A percentile compares a stretch with the other conserved stretches of the same genome.
These are phyloP conservation scores for Xylariaceae sp. DNA, from an alignment of 2,329 filamentous ascomycete species.

Conservation along the genomic window DNA sequence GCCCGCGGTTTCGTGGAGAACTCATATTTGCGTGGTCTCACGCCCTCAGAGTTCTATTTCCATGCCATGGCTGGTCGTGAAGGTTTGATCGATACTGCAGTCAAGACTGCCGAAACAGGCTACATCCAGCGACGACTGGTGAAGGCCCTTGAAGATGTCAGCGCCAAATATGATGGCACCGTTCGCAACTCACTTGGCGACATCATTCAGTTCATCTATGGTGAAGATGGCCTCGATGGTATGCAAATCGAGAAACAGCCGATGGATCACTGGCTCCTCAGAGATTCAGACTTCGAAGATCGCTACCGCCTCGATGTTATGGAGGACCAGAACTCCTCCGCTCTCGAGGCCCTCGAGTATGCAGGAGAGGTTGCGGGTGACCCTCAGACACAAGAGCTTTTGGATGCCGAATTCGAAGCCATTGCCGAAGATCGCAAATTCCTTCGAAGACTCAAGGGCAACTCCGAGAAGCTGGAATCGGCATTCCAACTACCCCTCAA, in stretches of 20 bases:
- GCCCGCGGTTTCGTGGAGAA: constrained; percentile 98
- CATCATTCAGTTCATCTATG: constrained; percentile 94
- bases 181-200: constrained; percentile 95
- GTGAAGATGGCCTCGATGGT: constrained; percentile 93
- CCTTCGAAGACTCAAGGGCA: constrained; percentile 60
- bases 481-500: constrained; percentile 90
- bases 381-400: constrained; percentile 72
- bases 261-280: constrained; percentile 78
- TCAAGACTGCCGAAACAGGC: constrained; percentile 98
- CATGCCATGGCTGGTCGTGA: constrained; percentile 99
- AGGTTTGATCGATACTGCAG: constrained; percentile 97
- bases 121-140: constrained; percentile 98
- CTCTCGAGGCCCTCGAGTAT: constrained; percentile 73
- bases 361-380: constrained; percentile 82
- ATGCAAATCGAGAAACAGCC: constrained; percentile 89
- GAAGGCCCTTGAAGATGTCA: constrained; percentile 95
- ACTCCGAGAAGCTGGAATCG: constrained; percentile 65
- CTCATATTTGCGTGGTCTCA: constrained; percentile 92
- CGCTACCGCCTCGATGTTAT: constrained; percentile 85
- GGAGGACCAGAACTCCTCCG: constrained; percentile 48
- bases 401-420: constrained; percentile 83
- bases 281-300: constrained; percentile 67
- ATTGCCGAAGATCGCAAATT: constrained; percentile 66
- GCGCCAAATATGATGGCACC: constrained; percentile 95
- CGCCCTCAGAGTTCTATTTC: constrained; percentile 97